These are phyloP conservation scores for Rutstroemia sp. DNA, from an alignment of 2,329 filamentous ascomycete species.

Conservation along the genomic window DNA sequence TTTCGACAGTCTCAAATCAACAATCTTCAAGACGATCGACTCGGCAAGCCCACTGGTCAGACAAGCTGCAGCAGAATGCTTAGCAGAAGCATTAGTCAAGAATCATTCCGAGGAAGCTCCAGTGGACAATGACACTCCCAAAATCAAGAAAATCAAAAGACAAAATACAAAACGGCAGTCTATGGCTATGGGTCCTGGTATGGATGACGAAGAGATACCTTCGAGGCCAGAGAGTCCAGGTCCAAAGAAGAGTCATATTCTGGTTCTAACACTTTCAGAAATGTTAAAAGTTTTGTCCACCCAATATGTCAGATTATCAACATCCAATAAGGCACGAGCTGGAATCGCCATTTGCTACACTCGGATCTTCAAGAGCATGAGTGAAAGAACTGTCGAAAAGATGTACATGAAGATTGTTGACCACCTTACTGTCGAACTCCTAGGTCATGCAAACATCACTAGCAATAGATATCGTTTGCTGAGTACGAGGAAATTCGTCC, in stretches of 20 bases:
- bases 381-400: constrained; percentile 73
- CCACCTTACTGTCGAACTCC: constrained; percentile 71
- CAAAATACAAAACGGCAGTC: constrained; percentile 46
- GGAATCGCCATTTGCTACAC: constrained; percentile 85
- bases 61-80: constrained; percentile 77
- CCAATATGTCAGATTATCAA: constrained; percentile 73
- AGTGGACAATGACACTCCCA: constrained; percentile 44
- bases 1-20: constrained; percentile 79
- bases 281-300: constrained; percentile 71
- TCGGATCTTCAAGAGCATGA: constrained; percentile 69
- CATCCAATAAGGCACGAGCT: constrained; percentile 72
- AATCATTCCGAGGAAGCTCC: constrained; percentile 60
- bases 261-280: constrained; percentile 69
- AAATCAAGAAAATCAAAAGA: constrained; percentile 65
- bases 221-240: constrained; percentile 66
- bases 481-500: constrained; percentile 75
- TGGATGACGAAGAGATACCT: constrained; percentile 64
- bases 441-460: constrained; percentile 67
- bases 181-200: constrained; percentile 32
- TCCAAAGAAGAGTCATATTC: constrained; percentile 63
- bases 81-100: constrained; percentile 78
- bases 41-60: constrained; percentile 67
- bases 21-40: constrained; percentile 82
- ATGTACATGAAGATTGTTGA: constrained; percentile 77
- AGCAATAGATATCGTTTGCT: constrained; percentile 85